Evolutionary conservation across 1,139 yeast species (phyloP).

Genomic region (Geotrichum siamense): DNA sequence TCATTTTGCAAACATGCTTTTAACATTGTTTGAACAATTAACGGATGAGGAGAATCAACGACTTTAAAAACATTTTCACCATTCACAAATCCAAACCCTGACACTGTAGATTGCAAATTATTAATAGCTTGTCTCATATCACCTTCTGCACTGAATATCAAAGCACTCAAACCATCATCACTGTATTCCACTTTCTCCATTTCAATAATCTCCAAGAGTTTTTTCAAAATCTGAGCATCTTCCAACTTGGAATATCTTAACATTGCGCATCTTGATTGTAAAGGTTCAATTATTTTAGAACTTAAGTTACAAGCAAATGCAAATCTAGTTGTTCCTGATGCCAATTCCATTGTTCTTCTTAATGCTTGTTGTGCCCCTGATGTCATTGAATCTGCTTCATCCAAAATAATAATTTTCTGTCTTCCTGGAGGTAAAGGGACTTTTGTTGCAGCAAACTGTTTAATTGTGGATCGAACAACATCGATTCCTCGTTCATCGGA

Average conservation of each 20-base stretch:
- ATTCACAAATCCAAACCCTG: constrained; percentile 86
- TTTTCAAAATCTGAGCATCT: constrained; percentile 76
- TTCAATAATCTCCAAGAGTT: constrained; percentile 66
- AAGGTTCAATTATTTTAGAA: constrained; percentile 89
- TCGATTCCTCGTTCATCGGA: constrained; percentile 96
- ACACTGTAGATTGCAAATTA: constrained; percentile 85
- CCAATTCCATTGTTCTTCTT: constrained; percentile 94
- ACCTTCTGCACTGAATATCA: constrained; percentile 95
- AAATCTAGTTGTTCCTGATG: constrained; percentile 88
- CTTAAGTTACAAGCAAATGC: constrained; percentile 97
- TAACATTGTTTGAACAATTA: constrained; percentile 72
- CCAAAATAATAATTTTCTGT: constrained; percentile 84
- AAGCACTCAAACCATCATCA: constrained; percentile 87
- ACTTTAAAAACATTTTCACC: constrained; percentile 90
- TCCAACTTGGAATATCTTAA: constrained; percentile 72
- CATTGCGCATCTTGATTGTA: constrained; percentile 95
- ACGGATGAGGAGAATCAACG: constrained; percentile 95
- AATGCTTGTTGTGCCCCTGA: constrained; percentile 98
- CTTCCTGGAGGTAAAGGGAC: constrained; percentile 64
- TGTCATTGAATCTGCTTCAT: constrained; percentile 98
- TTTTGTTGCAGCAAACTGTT: constrained; percentile 92
- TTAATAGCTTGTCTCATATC: constrained; percentile 98
- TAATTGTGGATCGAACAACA: constrained; percentile 85
- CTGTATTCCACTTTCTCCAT: constrained; percentile 69
- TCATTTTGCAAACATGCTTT: constrained; percentile 44